Evolutionary conservation across 148 eudicot species (phyloP).

Genomic region (Rhododendron henanense): DNA sequence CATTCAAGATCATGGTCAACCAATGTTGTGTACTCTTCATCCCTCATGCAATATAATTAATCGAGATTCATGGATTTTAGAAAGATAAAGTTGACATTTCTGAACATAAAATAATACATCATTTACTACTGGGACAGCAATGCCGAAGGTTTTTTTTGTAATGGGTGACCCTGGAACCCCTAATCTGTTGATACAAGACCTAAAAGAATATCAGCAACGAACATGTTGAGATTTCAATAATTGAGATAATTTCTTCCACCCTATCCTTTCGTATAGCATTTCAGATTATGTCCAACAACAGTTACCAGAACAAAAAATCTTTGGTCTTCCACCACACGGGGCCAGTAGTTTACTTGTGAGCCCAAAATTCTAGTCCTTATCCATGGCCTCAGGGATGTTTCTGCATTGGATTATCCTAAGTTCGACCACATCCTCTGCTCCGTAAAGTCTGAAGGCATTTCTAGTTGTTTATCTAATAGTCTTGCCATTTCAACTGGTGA

Average conservation of each 20-base stretch:
- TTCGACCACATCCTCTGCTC: not conserved
- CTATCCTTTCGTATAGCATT: not conserved
- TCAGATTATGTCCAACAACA: not conserved
- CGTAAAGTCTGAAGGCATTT: not conserved
- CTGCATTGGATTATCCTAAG: not conserved
- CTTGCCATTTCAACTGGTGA: not conserved
- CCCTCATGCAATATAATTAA: not conserved
- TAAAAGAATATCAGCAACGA: not conserved
- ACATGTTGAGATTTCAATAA: not conserved
- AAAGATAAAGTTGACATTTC: not conserved
- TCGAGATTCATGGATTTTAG: not conserved
- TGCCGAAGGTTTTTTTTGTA: not conserved
- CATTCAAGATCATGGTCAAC: constrained; percentile 9
- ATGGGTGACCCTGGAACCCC: not conserved
- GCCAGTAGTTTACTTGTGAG: not conserved
- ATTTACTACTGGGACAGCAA: not conserved
- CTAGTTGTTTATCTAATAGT: not conserved
- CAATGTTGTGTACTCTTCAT: not conserved
- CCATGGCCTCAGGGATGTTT: not conserved
- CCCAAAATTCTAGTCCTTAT: not conserved
- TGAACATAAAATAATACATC: not conserved
- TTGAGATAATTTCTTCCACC: not conserved
- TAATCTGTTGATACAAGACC: not conserved
- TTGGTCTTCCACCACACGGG: not conserved
- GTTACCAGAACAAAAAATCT: not conserved